Evolutionary conservation across 2,329 filamentous ascomycete genomes (phyloP).

Genomic region (Trichoderma gracile): DNA sequence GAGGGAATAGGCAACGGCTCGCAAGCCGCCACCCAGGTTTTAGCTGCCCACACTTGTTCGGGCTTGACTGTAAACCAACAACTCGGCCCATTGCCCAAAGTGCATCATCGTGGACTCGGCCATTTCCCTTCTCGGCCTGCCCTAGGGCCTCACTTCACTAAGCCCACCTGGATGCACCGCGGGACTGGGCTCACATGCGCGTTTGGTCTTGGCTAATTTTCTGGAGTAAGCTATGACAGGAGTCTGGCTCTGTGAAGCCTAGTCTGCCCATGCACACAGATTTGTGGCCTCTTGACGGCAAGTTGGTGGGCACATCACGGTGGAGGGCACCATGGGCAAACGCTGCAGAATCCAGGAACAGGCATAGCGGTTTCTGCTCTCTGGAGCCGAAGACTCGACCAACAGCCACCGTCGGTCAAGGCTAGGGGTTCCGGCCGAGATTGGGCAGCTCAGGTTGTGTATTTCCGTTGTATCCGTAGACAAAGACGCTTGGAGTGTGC

Average conservation of each 20-base stretch:
- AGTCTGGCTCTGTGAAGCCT: constrained; percentile 3
- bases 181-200: constrained; percentile 1
- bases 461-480: constrained; percentile 13
- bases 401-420: constrained; percentile 13
- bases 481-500: neutral
- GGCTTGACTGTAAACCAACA: constrained; percentile 18
- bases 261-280: neutral
- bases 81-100: constrained; percentile 12
- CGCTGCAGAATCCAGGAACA: constrained; percentile 36
- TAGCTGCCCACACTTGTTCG: constrained; percentile 20
- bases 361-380: constrained; percentile 32
- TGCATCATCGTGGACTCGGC: constrained; percentile 29
- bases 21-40: constrained; percentile 22
- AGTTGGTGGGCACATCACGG: neutral
- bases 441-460: neutral
- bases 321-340: neutral
- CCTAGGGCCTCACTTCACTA: constrained; percentile 19
- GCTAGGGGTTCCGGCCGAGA: constrained; percentile 9
- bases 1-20: neutral
- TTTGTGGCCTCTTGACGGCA: neutral
- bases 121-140: constrained; percentile 31
- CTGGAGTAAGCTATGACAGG: constrained; percentile 12
- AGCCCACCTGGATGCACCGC: constrained; percentile 8
- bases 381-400: neutral
- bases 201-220: constrained; percentile 18